phyloP scores from a whole-genome alignment of 768 basidiomycete species.

The Hirschioporus abietinus region DNA sequence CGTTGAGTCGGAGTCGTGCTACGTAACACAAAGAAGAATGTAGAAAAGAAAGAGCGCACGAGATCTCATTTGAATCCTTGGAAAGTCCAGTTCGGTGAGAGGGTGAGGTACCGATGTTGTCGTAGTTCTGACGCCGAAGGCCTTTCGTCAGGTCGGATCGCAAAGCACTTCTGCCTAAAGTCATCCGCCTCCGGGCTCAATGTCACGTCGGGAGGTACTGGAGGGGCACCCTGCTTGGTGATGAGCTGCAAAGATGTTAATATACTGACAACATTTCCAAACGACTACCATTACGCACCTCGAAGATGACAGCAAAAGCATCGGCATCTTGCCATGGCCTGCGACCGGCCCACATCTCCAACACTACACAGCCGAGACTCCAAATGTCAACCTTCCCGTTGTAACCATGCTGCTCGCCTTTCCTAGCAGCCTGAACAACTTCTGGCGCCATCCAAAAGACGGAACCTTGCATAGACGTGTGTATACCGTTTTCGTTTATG shows the following conservation, averaged over 20 bases:
- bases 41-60: conserved; percentile 14
- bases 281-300: conserved; percentile 45
- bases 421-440: conserved; percentile 80
- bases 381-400: conserved; percentile 98
- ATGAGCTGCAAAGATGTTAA: conserved; percentile 53
- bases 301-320: conserved; percentile 88
- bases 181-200: conserved; percentile 75
- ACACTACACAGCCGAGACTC: conserved; percentile 96
- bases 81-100: conserved; percentile 74
- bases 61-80: conserved; percentile 46
- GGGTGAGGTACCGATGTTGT: conserved; percentile 69
- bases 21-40: conserved; percentile 2
- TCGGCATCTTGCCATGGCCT: conserved; percentile 93
- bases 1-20: background rate
- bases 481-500: conserved; percentile 72
- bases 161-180: conserved; percentile 86
- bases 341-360: conserved; percentile 99
- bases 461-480: conserved; percentile 94
- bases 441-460: conserved; percentile 99
- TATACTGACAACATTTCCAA: background rate
- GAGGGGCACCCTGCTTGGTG: conserved; percentile 78
- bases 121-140: conserved; percentile 76
- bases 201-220: conserved; percentile 78
- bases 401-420: conserved; percentile 53
- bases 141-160: conserved; percentile 85